Conservation (phyloP, 2,329 filamentous ascomycete genomes). For the Chaetomiaceae sp. region DNA sequence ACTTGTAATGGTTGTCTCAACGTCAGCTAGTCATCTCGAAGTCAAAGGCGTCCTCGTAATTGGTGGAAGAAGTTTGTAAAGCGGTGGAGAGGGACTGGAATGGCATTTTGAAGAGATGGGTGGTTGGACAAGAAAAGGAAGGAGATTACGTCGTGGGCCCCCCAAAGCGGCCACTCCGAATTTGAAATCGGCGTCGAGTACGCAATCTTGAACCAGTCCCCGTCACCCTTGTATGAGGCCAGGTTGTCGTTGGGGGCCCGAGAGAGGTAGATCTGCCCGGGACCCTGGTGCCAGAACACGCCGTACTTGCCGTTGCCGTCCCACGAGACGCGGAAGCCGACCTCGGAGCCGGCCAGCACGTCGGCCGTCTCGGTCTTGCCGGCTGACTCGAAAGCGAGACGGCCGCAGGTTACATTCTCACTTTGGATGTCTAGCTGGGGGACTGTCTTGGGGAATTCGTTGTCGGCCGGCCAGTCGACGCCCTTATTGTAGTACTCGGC, state of each 20-base stretch:
- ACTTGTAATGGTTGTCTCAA: too few relatives aligned
- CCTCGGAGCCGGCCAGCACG: conserved; percentile 15
- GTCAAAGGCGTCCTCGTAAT: too few relatives aligned
- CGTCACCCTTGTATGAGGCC: conserved; percentile 10
- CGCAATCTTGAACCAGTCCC: conserved; percentile 20
- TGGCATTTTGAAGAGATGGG: too few relatives aligned
- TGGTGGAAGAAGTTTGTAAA: too few relatives aligned
- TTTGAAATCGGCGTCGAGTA: conserved; percentile 7
- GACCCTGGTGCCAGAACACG: conserved; percentile 12
- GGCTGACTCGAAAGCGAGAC: conserved; percentile 10
- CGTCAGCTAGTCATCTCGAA: too few relatives aligned
- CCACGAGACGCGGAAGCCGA: conserved; percentile 16
- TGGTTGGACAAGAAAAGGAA: too few relatives aligned
- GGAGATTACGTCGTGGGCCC: too few relatives aligned
- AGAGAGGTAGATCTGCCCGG: conserved; percentile 14
- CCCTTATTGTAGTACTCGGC: too few relatives aligned
- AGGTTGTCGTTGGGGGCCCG: conserved; percentile 11
- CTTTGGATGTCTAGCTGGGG: conserved; percentile 8
- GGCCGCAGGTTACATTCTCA: conserved; percentile 16
- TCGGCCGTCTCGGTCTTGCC: conserved; percentile 14
- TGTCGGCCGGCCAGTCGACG: neutral
- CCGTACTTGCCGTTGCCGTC: conserved; percentile 12
- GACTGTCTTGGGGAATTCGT: neutral
- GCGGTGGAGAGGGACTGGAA: too few relatives aligned
- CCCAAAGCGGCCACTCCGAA: conserved; percentile 10